phyloP scores from a whole-genome alignment of 139 green algal genomes.

The Eudorina sp. region DNA sequence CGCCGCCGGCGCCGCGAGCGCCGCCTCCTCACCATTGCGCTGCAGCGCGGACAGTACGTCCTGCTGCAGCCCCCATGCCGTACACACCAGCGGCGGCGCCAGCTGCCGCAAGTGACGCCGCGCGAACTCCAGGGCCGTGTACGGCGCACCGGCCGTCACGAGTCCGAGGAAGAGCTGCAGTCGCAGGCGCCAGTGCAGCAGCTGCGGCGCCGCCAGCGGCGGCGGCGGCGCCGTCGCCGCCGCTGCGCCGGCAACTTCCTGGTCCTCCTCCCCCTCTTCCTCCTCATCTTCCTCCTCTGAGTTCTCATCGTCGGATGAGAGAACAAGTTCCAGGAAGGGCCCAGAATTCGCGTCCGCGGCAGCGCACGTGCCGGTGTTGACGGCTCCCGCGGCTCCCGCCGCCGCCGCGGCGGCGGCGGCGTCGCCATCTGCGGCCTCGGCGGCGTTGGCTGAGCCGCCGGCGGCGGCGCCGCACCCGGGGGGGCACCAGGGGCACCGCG shows the following conservation, averaged over 20 bases:
- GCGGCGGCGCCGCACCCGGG: background rate
- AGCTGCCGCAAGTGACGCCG: background rate
- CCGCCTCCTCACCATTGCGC: background rate
- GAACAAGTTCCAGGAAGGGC: no score
- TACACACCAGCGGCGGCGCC: constrained; percentile 9
- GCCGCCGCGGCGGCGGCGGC: background rate
- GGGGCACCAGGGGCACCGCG: background rate
- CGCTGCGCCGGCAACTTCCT: background rate
- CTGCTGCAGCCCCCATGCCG: constrained; percentile 7
- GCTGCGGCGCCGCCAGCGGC: background rate
- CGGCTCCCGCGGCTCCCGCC: no score
- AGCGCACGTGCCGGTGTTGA: no score
- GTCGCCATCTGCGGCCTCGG: background rate
- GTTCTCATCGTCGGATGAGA: no score
- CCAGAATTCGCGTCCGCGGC: no score
- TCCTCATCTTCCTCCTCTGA: no score
- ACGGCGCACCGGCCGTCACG: constrained; percentile 7
- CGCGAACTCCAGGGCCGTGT: constrained; percentile 21
- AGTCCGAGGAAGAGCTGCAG: constrained; percentile 6
- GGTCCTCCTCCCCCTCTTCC: background rate
- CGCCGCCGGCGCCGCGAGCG: background rate
- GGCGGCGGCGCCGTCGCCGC: background rate
- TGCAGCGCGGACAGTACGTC: background rate
- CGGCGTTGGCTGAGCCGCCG: background rate
- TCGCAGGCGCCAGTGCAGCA: constrained; percentile 30